These are phyloP conservation scores for Kwoniella dendrophila DNA, from an alignment of 768 basidiomycete genomes.

Conservation along the genomic window DNA sequence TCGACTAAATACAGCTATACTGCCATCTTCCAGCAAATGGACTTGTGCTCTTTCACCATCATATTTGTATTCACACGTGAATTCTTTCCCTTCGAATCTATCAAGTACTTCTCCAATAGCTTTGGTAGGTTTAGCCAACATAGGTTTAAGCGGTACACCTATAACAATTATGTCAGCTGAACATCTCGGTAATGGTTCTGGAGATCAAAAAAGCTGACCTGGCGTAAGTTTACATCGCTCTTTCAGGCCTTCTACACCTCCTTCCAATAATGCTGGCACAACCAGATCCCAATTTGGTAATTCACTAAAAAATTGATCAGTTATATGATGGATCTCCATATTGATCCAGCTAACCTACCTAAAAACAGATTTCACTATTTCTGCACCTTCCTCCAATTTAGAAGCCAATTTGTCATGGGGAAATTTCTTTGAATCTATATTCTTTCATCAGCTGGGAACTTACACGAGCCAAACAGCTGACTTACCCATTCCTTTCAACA, in stretches of 20 bases:
- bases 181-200: background rate
- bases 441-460: slow-evolving; percentile 24
- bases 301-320: slow-evolving; percentile 63
- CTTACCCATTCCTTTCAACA: slow-evolving; percentile 72
- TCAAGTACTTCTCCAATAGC: slow-evolving; percentile 97
- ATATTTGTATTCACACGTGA: slow-evolving; percentile 99
- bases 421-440: slow-evolving; percentile 71
- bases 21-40: slow-evolving; percentile 79
- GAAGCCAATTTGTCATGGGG: slow-evolving; percentile 70
- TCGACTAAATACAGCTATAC: slow-evolving; percentile 87
- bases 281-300: slow-evolving; percentile 89
- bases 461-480: slow-evolving; percentile 53
- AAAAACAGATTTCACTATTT: slow-evolving; percentile 84
- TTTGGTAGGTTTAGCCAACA: slow-evolving; percentile 99
- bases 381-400: slow-evolving; percentile 74
- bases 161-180: slow-evolving; percentile 11
- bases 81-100: slow-evolving; percentile 89
- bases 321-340: background rate
- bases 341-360: slow-evolving; percentile 64
- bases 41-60: slow-evolving; percentile 97
- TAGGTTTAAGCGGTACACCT: slow-evolving; percentile 87
- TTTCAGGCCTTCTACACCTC: slow-evolving; percentile 70
- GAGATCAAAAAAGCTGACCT: slow-evolving; percentile 59
- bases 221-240: slow-evolving; percentile 87
- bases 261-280: slow-evolving; percentile 80